Evolutionary conservation across 192 early-diverging fungal genomes (phyloP), one percentile per base, ranked within the genome.

Genomic region (Rhizophagus sp.): DNA sequence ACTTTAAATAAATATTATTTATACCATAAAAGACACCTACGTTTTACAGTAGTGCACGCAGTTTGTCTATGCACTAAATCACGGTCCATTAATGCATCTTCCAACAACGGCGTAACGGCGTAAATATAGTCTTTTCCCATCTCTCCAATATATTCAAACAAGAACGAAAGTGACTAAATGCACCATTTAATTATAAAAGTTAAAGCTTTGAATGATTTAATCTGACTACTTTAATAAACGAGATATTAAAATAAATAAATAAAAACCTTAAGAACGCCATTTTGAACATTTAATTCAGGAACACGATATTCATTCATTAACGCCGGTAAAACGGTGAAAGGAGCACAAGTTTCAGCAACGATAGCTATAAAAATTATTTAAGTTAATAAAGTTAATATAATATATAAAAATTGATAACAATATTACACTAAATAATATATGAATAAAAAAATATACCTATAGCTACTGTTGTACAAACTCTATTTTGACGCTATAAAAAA

Each of bases 221-320:
- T 44, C 24, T 5, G 22, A 27, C 0, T 5, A 41, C 1, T n/a
- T 17, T 27, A 44, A 70, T 17, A 61, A 70, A 61, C 24, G 1
- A 44, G 10, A 62, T 41, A 47, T 64, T 15, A 10, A 34, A 73
- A 2, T 27, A 72, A 73, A 2, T 27, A 72, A 25, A n/a, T 62
- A 9, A 52, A 65, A 66, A 85, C 84, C 84, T 99, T 99, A 47
- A 99, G 85, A 0, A 98, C 96, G 81, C 98, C 98, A 82, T 99
- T 99, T 86, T 99, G 98, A n/a, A 99, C 97, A 83, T 99, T 99
- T 39, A 99, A 89, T 77, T 99, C 98, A 0, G 98, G 98, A 13
- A 99, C 97, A 44, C 98, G 94, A 88, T 99, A 99, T 85, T 99
- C 98, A 87, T 98, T 97, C 97, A 99, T 98, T 33, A 99, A 85